Evolutionary conservation across 257 asterid species (phyloP).

Genomic region (Gynochthodes officinalis): DNA sequence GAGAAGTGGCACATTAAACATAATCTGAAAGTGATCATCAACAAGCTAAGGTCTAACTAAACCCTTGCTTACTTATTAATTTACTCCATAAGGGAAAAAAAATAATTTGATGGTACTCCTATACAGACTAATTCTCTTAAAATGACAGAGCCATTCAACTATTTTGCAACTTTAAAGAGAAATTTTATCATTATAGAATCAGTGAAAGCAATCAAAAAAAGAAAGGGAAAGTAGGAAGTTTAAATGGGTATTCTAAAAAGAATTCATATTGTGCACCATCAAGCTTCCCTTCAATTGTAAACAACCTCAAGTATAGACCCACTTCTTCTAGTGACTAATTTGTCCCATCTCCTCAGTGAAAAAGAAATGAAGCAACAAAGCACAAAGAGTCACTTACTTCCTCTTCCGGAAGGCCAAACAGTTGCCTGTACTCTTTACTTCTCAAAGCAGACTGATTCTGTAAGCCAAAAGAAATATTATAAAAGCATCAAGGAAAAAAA

Average conservation of each 20-base stretch:
- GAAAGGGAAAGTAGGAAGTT: neutral
- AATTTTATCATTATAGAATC: neutral
- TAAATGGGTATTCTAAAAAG: neutral
- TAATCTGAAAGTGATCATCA: neutral
- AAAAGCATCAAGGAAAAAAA: neutral
- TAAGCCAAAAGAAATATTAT: neutral
- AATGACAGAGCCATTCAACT: neutral
- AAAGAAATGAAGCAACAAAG: neutral
- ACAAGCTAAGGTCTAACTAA: neutral
- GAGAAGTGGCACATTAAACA: neutral
- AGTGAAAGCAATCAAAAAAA: neutral
- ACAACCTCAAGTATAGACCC: neutral
- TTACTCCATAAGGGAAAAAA: too few species aligned
- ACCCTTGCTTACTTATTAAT: too few species aligned
- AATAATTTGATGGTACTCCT: too few species aligned
- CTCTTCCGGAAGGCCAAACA: slow-evolving; percentile 84
- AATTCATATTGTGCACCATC: neutral
- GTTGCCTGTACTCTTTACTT: slow-evolving; percentile 92
- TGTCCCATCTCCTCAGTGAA: neutral
- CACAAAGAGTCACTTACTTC: slow-evolving; percentile 58
- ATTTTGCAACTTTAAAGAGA: neutral
- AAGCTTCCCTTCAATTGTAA: neutral
- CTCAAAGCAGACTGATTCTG: slow-evolving; percentile 61
- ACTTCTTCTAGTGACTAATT: neutral
- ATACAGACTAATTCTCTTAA: too few species aligned